phyloP scores from a whole-genome alignment of 495 filamentous ascomycete genomes.

The Thermochaetoides thermophila region DNA sequence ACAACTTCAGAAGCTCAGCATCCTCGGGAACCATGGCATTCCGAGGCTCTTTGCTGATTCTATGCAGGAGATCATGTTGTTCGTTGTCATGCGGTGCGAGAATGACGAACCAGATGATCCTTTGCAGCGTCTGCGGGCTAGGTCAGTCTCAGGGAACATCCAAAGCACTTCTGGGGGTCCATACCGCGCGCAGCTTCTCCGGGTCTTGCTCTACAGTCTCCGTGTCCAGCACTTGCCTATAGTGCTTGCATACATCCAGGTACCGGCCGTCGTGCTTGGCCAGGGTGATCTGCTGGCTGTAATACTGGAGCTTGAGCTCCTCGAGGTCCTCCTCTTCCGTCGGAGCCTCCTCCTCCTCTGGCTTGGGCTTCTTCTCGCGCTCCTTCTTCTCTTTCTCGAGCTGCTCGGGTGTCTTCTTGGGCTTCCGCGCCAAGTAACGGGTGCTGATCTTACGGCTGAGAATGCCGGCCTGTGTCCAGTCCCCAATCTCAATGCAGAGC shows the following conservation, averaged over 20 bases:
- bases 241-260: constrained; percentile 92
- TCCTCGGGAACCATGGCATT: constrained; percentile 57
- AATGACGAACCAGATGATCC: constrained; percentile 93
- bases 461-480: constrained; percentile 92
- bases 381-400: constrained; percentile 80
- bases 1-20: constrained; percentile 71
- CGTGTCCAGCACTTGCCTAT: constrained; percentile 87
- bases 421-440: constrained; percentile 72
- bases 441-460: constrained; percentile 95
- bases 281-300: constrained; percentile 87
- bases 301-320: constrained; percentile 89
- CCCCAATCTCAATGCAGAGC: constrained; percentile 85
- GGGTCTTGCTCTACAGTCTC: constrained; percentile 85
- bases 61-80: constrained; percentile 91
- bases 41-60: constrained; percentile 60
- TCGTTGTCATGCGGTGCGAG: constrained; percentile 97
- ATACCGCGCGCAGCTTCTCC: constrained; percentile 65
- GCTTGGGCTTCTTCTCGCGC: constrained; percentile 51
- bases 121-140: constrained; percentile 56
- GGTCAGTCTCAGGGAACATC: constrained; percentile 14
- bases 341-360: constrained; percentile 68
- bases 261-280: constrained; percentile 96
- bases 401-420: constrained; percentile 75
- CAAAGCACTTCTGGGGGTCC: constrained; percentile 14
- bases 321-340: constrained; percentile 80